Conservation (phyloP, 148 eudicot species). For the Fagopyrum esculentum region DNA sequence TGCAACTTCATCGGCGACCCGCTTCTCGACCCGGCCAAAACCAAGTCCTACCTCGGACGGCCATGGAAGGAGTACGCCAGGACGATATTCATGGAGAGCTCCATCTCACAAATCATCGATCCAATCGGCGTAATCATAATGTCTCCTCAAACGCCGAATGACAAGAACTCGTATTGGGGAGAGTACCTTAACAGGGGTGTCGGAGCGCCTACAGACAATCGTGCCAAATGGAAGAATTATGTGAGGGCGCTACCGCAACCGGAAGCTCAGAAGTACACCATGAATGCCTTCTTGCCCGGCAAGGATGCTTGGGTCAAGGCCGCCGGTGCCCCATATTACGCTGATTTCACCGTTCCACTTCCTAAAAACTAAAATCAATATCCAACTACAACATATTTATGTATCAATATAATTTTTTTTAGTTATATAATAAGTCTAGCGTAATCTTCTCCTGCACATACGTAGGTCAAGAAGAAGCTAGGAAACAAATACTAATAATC, state of each 20-base stretch:
- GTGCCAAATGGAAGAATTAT: constrained; percentile 48
- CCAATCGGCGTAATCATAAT: constrained; percentile 23
- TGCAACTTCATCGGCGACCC: constrained; percentile 32
- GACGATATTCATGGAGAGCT: constrained; percentile 34
- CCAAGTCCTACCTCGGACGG: constrained; percentile 31
- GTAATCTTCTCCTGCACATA: neutral
- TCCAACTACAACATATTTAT: no score
- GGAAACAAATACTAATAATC: neutral
- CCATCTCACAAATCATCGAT: constrained; percentile 22
- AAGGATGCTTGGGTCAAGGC: neutral
- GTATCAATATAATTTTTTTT: no score
- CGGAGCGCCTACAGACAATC: constrained; percentile 27
- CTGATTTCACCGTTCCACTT: neutral
- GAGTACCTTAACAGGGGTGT: constrained; percentile 59
- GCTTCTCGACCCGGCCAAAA: constrained; percentile 15
- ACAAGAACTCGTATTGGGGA: constrained; percentile 15
- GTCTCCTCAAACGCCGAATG: neutral
- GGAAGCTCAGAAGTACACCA: constrained; percentile 34
- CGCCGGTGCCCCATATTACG: neutral
- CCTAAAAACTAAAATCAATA: no score
- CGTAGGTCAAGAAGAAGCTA: neutral
- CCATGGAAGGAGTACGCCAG: constrained; percentile 44
- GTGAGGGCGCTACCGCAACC: constrained; percentile 19
- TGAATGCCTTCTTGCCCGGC: constrained; percentile 27
- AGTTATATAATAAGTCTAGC: neutral